phyloP scores from a whole-genome alignment of 768 basidiomycete genomes.

The Scleroderma bovista region DNA sequence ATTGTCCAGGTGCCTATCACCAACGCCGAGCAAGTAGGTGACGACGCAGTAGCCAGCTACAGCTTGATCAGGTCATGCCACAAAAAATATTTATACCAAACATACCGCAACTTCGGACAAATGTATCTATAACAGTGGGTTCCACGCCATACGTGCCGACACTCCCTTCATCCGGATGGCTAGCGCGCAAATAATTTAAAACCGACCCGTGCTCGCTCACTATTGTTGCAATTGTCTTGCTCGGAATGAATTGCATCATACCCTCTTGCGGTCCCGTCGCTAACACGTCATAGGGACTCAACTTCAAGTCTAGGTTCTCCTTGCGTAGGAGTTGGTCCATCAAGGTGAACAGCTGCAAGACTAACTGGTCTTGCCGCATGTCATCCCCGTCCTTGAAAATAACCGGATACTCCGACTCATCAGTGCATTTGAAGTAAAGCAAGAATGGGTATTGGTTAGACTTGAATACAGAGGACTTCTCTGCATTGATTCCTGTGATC shows the following conservation, averaged over 20 bases:
- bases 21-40: conserved; percentile 93
- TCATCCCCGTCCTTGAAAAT: conserved; percentile 99
- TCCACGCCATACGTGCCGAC: conserved; percentile 95
- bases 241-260: conserved; percentile 94
- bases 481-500: conserved; percentile 81
- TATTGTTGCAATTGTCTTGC: conserved; percentile 93
- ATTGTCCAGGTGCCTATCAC: conserved; percentile 96
- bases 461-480: conserved; percentile 95
- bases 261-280: conserved; percentile 91
- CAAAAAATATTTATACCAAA: conserved; percentile 23
- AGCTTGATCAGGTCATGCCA: conserved; percentile 9
- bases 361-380: conserved; percentile 96
- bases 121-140: conserved; percentile 91
- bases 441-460: conserved; percentile 92
- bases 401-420: conserved; percentile 83
- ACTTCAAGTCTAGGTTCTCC: conserved; percentile 90
- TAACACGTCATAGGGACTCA: conserved; percentile 88
- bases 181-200: conserved; percentile 79
- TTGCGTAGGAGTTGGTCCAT: conserved; percentile 93
- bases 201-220: conserved; percentile 87
- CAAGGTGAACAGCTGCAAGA: conserved; percentile 96
- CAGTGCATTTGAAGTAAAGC: conserved; percentile 82
- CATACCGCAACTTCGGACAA: conserved; percentile 91
- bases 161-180: conserved; percentile 91
- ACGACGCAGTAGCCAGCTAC: conserved; percentile 97